Conservation (phyloP, 2,329 filamentous ascomycete species). For the Mycocentrospora acerina region DNA sequence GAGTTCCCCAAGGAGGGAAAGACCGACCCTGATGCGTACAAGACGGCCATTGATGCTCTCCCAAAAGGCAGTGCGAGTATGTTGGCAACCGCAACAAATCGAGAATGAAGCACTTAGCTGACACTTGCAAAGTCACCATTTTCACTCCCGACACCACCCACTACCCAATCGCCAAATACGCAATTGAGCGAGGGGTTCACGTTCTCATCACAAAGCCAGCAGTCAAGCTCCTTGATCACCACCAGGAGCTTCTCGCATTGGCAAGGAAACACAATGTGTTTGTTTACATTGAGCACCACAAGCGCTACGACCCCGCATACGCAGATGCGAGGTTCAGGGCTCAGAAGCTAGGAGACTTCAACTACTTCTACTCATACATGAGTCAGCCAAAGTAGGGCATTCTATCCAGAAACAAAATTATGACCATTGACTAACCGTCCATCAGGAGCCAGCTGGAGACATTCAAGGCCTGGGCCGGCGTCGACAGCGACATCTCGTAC, state of each 20-base stretch:
- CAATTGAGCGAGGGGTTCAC: constrained; percentile 83
- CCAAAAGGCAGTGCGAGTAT: constrained; percentile 72
- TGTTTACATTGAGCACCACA: constrained; percentile 95
- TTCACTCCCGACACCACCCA: constrained; percentile 95
- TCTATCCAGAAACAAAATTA: constrained; percentile 42
- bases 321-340: constrained; percentile 81
- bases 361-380: constrained; percentile 99
- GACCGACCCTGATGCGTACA: constrained; percentile 80
- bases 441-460: constrained; percentile 89
- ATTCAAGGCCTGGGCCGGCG: constrained; percentile 91
- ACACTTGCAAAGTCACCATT: constrained; percentile 65
- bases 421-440: constrained; percentile 63
- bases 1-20: constrained; percentile 76
- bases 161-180: constrained; percentile 88
- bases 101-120: neutral
- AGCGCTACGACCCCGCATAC: constrained; percentile 92
- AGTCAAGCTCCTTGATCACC: constrained; percentile 79
- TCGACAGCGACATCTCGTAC: constrained; percentile 91
- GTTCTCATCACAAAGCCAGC: constrained; percentile 94
- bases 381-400: constrained; percentile 59
- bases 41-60: constrained; percentile 81
- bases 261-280: constrained; percentile 76
- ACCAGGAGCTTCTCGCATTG: constrained; percentile 72
- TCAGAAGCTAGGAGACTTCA: constrained; percentile 82
- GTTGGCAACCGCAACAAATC: constrained; percentile 6